Evolutionary conservation across 306 rosid species (phyloP), one percentile per base, ranked within the genome.

Genomic region (Lathyrus sativus): DNA sequence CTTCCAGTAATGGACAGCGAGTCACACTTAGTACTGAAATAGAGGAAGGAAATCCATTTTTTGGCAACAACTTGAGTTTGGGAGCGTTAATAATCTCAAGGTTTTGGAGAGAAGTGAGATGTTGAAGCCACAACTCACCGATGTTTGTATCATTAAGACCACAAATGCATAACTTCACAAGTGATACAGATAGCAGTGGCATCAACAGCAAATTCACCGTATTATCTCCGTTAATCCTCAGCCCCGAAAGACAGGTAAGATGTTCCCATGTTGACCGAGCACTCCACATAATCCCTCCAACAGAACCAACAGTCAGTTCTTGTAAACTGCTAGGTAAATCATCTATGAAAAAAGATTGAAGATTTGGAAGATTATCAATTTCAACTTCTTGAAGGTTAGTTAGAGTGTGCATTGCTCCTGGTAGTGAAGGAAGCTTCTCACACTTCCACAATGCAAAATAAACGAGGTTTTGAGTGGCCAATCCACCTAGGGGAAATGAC

Each of bases 21-120:
- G 13, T 9, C 5, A 70, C 15, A 0, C 8, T 24, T 1, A 57
- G 7, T 28, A 54, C 29, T 0, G n/a, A 19, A 13, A 70, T 44
- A 31, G 66, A 70, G 18, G 56, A 29, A 42, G 46, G 33, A 13
- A 57, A 12, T 57, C 57, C 57, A 10, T 57, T 41, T 11, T 57
- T 26, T 0, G 75, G 75, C 67, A 70, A 17, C 0, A n/a, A 28
- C 37, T 29, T 9, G 3, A 58, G 58, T 3, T 18, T 43, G 22
- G 3, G 33, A 43, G 45, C 35, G 0, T 7, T 10, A 10, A 53
- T 3, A 39, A 57, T 57, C 6, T 44, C 76, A 46, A 56, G 19
- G 39, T 56, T 29, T 56, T 28, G 62, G 39, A 56, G 62, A 56
- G 18, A 28, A 3, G 4, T 56, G 39, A 28, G 62, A 28, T 28